A percentile compares a stretch with the other conserved stretches of the same genome.
Conservation (phyloP, 2,329 filamentous ascomycete genomes). For the Davidsoniella australis region DNA sequence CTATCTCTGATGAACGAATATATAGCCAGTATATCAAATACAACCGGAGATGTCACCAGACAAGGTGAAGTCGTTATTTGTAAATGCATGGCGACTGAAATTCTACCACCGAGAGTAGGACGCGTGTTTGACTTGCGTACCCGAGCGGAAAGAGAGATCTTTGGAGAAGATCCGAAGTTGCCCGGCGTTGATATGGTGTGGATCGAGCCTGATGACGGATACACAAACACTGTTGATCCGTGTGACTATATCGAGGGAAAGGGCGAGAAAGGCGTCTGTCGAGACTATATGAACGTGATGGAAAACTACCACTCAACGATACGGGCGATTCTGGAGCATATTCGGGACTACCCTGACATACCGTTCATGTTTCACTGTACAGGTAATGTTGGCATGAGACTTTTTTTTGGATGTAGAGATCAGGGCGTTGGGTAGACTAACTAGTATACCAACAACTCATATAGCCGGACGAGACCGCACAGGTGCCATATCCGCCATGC, state of each 20-base stretch:
- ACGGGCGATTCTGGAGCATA: slow-evolving; percentile 28
- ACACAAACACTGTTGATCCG: slow-evolving; percentile 23
- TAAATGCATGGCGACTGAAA: too few species aligned
- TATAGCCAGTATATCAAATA: too few species aligned
- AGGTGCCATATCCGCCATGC: slow-evolving; percentile 31
- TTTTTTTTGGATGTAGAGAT: too few species aligned
- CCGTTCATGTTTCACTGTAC: slow-evolving; percentile 37
- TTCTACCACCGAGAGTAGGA: slow-evolving; percentile 18
- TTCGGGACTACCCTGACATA: slow-evolving; percentile 28
- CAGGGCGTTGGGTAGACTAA: too few species aligned
- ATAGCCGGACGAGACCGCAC: slow-evolving; percentile 36
- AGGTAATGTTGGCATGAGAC: slow-evolving; percentile 14
- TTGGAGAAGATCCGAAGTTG: slow-evolving; percentile 27
- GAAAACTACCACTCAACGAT: slow-evolving; percentile 26
- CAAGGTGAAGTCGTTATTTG: too few species aligned
- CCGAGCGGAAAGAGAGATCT: slow-evolving; percentile 23
- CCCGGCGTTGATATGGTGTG: slow-evolving; percentile 29
- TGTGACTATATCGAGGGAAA: slow-evolving; percentile 27
- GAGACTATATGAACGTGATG: slow-evolving; percentile 31
- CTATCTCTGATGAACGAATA: too few species aligned
- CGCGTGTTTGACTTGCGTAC: slow-evolving; percentile 36
- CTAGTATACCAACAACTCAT: too few species aligned
- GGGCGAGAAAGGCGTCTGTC: slow-evolving; percentile 27
- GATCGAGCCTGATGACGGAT: slow-evolving; percentile 18
- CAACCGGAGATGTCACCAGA: too few species aligned